Base-by-base conservation (phyloP, 75 land plant species). In the Azolla pinnata region DNA sequence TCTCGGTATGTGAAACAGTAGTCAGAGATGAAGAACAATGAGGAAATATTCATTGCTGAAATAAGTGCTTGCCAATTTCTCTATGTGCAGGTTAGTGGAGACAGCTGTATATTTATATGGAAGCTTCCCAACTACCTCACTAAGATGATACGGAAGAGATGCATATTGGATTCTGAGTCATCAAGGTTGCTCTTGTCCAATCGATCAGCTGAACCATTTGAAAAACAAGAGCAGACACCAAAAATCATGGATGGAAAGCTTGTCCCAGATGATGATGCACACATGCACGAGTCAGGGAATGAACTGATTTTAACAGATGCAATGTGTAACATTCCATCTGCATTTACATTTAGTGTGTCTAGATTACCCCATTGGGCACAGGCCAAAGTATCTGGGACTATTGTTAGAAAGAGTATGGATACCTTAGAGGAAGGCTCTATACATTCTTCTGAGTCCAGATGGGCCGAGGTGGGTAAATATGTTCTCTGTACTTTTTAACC, bases 31-130 rank as follows among this genome's bases (percentile, higher is more conserved):
- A n/a, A n/a, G n/a, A n/a, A n/a, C n/a, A n/a, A n/a, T n/a, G n/a
- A n/a, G n/a, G n/a, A n/a, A n/a, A n/a, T n/a, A n/a, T n/a, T n/a
- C n/a, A n/a, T n/a, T n/a, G n/a, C n/a, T n/a, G n/a, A n/a, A n/a
- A n/a, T n/a, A n/a, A n/a, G n/a, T n/a, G n/a, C n/a, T n/a, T n/a
- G n/a, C n/a, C n/a, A n/a, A n/a, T n/a, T n/a, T n/a, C n/a, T 51
- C n/a, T 18, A 7, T 24, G 20, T 57, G 4, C 58, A 85, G 88
- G 86, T 85, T 14, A 75, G 83, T 70, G 88, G 83, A 58, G 88
- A 85, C 51, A 69, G 86, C 54, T 85, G 88, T 67, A 82, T 85
- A 17, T 85, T 85, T 60, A 61, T 85, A 4, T 85, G 88, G 88
- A 73, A 71, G 62, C 35, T 82, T 31, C 88, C 88, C 25, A 50